Evolutionary conservation across 2,329 filamentous ascomycete species (phyloP), one percentile per base, ranked within the genome.

Genomic region (Pseudodiploospora longispora): DNA sequence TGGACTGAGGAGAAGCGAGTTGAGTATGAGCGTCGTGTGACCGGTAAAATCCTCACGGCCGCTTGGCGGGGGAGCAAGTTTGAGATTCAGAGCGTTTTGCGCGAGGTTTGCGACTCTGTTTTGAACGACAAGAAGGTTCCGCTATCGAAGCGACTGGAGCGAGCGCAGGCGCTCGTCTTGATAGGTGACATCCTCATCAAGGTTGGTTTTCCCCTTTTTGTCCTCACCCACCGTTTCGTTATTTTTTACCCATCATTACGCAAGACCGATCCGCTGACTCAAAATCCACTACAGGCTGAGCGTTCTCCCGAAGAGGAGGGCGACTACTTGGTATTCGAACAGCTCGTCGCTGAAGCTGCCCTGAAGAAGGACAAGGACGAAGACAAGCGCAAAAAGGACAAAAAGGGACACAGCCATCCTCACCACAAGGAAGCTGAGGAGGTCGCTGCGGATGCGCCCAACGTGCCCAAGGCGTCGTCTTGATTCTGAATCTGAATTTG

Each of bases 1-100:
- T 98, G 93, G 93, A 97, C 93, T 1, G 93, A 98, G 50, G 93
- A 97, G 80, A 90, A 86, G 73, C 89, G 90, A 68, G 83, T 83
- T 36, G 93, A 98, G 69, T 96, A 95, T 59, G 93, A 97, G 74
- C 84, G 91, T 60, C 82, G 85, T 55, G 91, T 97, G 27, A 98
- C 93, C 7, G 93, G 93, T 59, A 98, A 98, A 78, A 97, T 98
- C 53, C 78, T 98, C 34, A 95, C 89, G 4, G 93, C 93, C 3
- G 93, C 93, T 8, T 98, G 93, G 93, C 75, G 89, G 52, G 93
- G 93, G 38, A 91, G 84, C 76, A 95, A 93, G 69, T 97, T 95
- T 59, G 93, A 98, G 74, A 97, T 98, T 52, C 91, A 97, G 73
- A 85, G 89, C 59, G 91, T 98, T 51, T 69, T 98, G 59, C 77